phyloP scores from a whole-genome alignment of 768 basidiomycete genomes.

The Auriculariales sp. region DNA sequence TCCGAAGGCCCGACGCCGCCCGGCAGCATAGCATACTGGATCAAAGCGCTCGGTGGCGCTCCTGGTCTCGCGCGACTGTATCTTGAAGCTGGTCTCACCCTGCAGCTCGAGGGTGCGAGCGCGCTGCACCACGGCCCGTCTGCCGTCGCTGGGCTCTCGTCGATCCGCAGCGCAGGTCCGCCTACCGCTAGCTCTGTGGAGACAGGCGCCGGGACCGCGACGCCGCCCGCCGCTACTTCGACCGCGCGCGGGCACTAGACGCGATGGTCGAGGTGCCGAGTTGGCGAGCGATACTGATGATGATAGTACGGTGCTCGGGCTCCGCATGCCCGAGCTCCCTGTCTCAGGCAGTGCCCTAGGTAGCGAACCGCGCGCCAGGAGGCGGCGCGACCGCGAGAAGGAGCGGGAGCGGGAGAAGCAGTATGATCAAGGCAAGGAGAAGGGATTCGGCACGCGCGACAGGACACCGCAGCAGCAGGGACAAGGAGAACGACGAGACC shows the following conservation, averaged over 20 bases:
- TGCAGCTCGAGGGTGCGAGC: conserved; percentile 72
- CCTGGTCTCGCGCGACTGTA: conserved; percentile 59
- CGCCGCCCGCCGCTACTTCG: conserved; percentile 56
- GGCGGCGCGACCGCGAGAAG: conserved; percentile 1
- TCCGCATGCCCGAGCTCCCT: conserved; percentile 62
- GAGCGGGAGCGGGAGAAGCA: conserved; percentile 4
- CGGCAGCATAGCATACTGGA: conserved; percentile 45
- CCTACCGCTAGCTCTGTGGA: conserved; percentile 34
- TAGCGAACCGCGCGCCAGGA: conserved; percentile 2
- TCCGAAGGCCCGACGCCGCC: conserved; percentile 25
- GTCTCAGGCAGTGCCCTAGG: conserved; percentile 12
- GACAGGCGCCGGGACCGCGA: conserved; percentile 66
- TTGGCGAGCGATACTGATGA: conserved; percentile 33
- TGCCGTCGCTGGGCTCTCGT: conserved; percentile 64
- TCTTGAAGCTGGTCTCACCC: conserved; percentile 52
- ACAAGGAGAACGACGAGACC: conserved; percentile 7
- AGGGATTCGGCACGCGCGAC: neutral
- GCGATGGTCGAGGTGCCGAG: conserved; percentile 55
- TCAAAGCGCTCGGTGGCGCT: conserved; percentile 53
- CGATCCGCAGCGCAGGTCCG: conserved; percentile 33
- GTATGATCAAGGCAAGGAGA: conserved; percentile 7
- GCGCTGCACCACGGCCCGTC: conserved; percentile 46
- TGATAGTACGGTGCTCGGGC: conserved; percentile 19
- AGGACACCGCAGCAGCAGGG: conserved; percentile 9
- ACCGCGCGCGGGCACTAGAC: conserved; percentile 45